A percentile compares a stretch with the other conserved stretches of the same genome.
Evolutionary conservation across 1,139 yeast genomes (phyloP).

Genomic region (Pichia sp.): DNA sequence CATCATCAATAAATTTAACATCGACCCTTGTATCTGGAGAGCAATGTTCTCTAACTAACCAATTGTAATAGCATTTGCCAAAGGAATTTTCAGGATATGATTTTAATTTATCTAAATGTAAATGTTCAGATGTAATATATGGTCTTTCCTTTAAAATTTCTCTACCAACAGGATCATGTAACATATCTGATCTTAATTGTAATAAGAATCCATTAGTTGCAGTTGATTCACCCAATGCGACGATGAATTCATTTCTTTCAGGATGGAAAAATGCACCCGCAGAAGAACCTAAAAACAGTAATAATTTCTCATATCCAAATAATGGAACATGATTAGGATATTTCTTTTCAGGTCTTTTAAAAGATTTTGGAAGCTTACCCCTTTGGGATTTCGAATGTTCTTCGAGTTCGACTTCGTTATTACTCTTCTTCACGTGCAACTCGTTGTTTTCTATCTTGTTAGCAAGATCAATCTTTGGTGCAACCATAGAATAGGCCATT

Average conservation of each 20-base stretch:
- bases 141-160: conserved; percentile 78
- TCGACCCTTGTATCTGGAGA: conserved; percentile 93
- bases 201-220: conserved; percentile 70
- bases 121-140: conserved; percentile 69
- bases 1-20: conserved; percentile 84
- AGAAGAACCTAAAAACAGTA: conserved; percentile 73
- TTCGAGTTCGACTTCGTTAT: conserved; percentile 33
- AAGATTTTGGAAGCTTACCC: conserved; percentile 24
- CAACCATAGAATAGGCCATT: conserved; percentile 29
- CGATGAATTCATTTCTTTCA: conserved; percentile 73
- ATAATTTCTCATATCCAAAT: conserved; percentile 55
- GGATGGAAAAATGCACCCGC: conserved; percentile 86
- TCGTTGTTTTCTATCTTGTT: conserved; percentile 57
- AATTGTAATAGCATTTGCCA: conserved; percentile 73
- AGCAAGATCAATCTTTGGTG: conserved; percentile 55
- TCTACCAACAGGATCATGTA: conserved; percentile 73
- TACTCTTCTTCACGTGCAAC: conserved; percentile 40
- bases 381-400: conserved; percentile 12
- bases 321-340: conserved; percentile 87
- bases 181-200: conserved; percentile 68
- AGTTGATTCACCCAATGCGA: conserved; percentile 93
- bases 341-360: conserved; percentile 44
- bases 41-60: conserved; percentile 87
- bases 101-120: conserved; percentile 62
- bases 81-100: conserved; percentile 67